Base-by-base conservation (phyloP, 2,329 filamentous ascomycete species). In the Alternaria sp. region DNA sequence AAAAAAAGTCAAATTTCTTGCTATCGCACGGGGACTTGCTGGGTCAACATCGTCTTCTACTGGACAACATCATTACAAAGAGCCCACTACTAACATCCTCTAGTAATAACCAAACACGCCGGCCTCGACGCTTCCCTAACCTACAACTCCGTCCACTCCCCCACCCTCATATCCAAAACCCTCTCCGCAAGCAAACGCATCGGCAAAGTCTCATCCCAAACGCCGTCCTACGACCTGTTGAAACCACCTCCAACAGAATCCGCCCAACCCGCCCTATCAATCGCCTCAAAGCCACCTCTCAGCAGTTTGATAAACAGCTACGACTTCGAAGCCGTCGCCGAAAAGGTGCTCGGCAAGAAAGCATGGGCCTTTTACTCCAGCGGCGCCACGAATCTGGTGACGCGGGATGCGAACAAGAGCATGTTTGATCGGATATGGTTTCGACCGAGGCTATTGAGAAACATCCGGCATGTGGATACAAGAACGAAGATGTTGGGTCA, bases 101-200 rank as follows among this genome's bases (percentile, higher is more conserved):
- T 5, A 71, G 69, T 66, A 23, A 71, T 73, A 25, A 55, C 65
- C 28, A 69, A 59, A 52, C 61, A 73, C 67, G 52, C 72, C n/a
- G 71, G 71, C 5, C 60, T 56, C 30, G 70, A 73, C 58, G 69
- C 69, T 6, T 66, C 68, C 2, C 43, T 77, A 77, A 84, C 62
- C 80, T 88, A 86, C 85, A 23, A 77, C 77, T 21, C 81, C 80
- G 15, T 89, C 86, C 76, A 81, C 81, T 75, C 82, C 0, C 81
- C 82, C 0, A 77, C 76, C 6, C 76, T 86, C 21, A 57, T 73
- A 44, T 36, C 47, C 5, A 63, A 69, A 25, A 67, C 78, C 6
- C 73, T 86, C 44, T 70, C 79, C 4, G 55, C 75, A 4, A 72
- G 69, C 7, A 77, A 79, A 32, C 17, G 40, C 11, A 59, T 59